These are phyloP conservation scores for Termitomyces sp. DNA, from an alignment of 768 basidiomycete species.

Conservation along the genomic window DNA sequence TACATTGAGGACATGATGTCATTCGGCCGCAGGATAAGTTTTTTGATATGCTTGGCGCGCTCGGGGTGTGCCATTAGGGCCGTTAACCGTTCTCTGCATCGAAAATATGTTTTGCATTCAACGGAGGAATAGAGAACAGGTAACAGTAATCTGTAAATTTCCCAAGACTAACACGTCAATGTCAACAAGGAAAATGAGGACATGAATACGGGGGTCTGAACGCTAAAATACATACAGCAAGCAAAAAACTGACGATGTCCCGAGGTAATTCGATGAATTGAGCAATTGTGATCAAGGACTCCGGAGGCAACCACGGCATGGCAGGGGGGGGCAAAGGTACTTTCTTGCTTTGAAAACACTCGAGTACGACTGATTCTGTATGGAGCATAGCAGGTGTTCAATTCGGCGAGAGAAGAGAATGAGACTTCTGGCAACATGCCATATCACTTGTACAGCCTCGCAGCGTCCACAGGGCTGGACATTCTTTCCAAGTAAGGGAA, in stretches of 20 bases:
- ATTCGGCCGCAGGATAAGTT: constrained; percentile 21
- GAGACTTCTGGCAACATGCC: neutral
- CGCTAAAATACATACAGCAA: constrained; percentile 11
- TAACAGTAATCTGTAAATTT: constrained; percentile 9
- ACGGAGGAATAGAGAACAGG: constrained; percentile 15
- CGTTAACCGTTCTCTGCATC: constrained; percentile 20
- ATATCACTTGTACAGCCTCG: constrained; percentile 10
- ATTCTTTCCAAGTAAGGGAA: constrained; percentile 5
- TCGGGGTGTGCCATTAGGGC: constrained; percentile 15
- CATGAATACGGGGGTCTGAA: neutral
- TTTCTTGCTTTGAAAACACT: constrained; percentile 1
- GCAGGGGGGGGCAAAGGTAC: neutral
- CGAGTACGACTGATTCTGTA: neutral
- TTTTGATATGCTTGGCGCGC: constrained; percentile 17
- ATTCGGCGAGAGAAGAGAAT: neutral
- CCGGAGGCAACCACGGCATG: constrained; percentile 12
- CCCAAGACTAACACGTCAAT: constrained; percentile 9
- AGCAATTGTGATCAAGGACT: constrained; percentile 15
- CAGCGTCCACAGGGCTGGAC: neutral
- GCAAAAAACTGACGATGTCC: constrained; percentile 16
- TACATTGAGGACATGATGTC: constrained; percentile 13
- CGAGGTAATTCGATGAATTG: constrained; percentile 12
- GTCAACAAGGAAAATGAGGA: neutral
- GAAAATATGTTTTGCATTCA: constrained; percentile 15
- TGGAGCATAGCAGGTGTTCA: neutral